Evolutionary conservation across 768 basidiomycete species (phyloP).

Genomic region (Boletellus emodensis): DNA sequence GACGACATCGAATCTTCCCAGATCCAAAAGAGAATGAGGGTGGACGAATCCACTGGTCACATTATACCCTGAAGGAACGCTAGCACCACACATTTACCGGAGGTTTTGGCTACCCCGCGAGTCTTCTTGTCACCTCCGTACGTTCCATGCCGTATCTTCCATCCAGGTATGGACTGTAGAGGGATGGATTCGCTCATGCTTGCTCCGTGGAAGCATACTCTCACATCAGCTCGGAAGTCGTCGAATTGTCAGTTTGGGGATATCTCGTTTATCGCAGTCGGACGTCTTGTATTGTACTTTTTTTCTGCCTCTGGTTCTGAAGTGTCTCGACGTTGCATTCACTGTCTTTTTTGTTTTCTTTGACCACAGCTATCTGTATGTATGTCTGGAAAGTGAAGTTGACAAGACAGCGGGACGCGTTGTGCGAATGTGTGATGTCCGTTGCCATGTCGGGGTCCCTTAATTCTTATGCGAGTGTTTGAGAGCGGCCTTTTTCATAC

Average conservation of each 20-base stretch:
- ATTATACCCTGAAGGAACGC: constrained; percentile 51
- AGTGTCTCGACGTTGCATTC: constrained; percentile 2
- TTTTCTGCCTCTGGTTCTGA: constrained; percentile 19
- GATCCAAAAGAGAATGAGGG: constrained; percentile 69
- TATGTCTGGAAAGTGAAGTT: constrained; percentile 27
- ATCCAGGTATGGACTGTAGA: constrained; percentile 30
- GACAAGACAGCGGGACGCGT: constrained; percentile 5
- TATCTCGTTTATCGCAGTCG: constrained; percentile 30
- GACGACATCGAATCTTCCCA: constrained; percentile 50
- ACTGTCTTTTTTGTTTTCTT: constrained; percentile 7
- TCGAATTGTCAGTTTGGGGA: constrained; percentile 32
- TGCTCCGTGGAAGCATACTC: constrained; percentile 27
- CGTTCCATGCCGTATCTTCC: constrained; percentile 19
- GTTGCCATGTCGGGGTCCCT: constrained; percentile 31
- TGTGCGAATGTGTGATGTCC: neutral
- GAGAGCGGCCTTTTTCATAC: constrained; percentile 16
- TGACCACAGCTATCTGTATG: constrained; percentile 32
- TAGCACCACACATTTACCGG: constrained; percentile 19
- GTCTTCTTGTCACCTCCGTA: constrained; percentile 19
- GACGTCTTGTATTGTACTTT: constrained; percentile 36
- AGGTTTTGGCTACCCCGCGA: constrained; percentile 23
- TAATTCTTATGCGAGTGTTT: constrained; percentile 15
- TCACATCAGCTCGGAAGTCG: constrained; percentile 26
- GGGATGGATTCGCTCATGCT: constrained; percentile 24
- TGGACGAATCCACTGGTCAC: constrained; percentile 47